Percentiles rank a stretch among this genome's conserved stretches.
These are phyloP conservation scores for Globisporangium radiosum DNA, from an alignment of 352 stramenopile species.

Conservation along the genomic window DNA sequence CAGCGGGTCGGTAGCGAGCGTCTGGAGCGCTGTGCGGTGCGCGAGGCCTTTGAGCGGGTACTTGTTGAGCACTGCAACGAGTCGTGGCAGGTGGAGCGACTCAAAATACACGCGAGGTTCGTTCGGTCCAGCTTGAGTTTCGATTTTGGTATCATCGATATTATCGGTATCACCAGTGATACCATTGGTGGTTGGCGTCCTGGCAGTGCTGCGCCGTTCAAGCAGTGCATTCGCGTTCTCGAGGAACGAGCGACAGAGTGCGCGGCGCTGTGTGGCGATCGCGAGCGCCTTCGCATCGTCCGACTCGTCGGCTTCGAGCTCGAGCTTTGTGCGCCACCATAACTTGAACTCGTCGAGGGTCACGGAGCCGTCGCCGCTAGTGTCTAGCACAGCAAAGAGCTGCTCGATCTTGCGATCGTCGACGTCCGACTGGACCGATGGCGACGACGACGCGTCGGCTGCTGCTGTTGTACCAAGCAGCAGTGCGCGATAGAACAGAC, in stretches of 20 bases:
- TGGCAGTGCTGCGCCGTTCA: not conserved
- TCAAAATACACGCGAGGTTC: constrained; percentile 30
- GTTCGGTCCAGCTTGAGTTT: not conserved
- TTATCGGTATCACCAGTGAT: not conserved
- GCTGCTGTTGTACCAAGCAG: constrained; percentile 20
- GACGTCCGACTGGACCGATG: not conserved
- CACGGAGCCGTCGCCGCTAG: constrained; percentile 53
- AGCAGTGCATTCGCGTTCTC: constrained; percentile 32
- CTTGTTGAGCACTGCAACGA: constrained; percentile 40
- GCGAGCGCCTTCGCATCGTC: constrained; percentile 23
- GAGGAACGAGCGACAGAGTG: constrained; percentile 35
- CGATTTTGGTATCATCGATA: not conserved
- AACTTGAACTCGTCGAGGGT: constrained; percentile 65
- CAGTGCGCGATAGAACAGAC: constrained; percentile 44
- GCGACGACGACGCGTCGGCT: not conserved
- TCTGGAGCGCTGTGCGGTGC: constrained; percentile 40
- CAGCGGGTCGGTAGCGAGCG: constrained; percentile 25
- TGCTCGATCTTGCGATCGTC: constrained; percentile 28
- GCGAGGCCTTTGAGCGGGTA: constrained; percentile 46
- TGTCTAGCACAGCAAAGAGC: constrained; percentile 55
- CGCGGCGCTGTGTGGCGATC: constrained; percentile 14
- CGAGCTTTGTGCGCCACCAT: constrained; percentile 71
- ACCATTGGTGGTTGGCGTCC: not conserved
- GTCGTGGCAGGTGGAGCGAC: constrained; percentile 47
- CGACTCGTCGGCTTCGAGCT: constrained; percentile 45